Base-by-base conservation (phyloP, 192 early-diverging fungal species). In the Umbelopsis vinacea region DNA sequence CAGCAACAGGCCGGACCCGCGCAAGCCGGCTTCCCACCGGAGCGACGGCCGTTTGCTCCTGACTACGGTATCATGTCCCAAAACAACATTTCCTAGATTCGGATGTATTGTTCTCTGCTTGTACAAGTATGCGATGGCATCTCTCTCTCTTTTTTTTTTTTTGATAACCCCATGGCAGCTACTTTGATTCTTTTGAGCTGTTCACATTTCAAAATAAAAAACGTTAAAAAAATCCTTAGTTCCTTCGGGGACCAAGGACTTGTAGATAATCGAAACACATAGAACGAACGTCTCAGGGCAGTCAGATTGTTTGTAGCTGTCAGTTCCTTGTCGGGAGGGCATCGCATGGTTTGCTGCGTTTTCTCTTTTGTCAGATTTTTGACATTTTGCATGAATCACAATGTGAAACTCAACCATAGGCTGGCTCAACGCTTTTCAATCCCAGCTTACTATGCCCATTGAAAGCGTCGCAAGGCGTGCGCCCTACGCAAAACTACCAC, bases 371-470 rank as follows among this genome's bases (percentile, higher is more conserved):
- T 26, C 8, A 6, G 2, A 5, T 22, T 63, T 63, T 63, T 63
- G 57, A 63, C 57, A 63, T 19, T 63, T 63, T 63, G 57, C 57
- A 63, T 63, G 57, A 63, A 63, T 37, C 57, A 63, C 33, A 63
- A 63, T 43, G 57, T 63, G 33, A 63, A 63, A 63, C 57, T 5
- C 33, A 37, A 14, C 57, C 57, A 63, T 37, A 29, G 11, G 33
- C 57, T 37, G 19, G 33, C 2, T 6, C 57, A 26, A 63, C n/a
- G 55, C 33, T 38, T 19, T 63, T 60, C 26, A 50, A 3, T 9
- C 48, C 17, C 48, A 10, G 48, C 48, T 43, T 40, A 6, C 40
- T n/a, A 50, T 50, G 48, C 48, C 48, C 48, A 50, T 50, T 50
- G 48, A 50, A 50, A 50, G 5, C n/a, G 7, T 17, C 9, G 15